Conservation (phyloP, 2,329 filamentous ascomycete genomes). For the Calonectria fujianensis region DNA sequence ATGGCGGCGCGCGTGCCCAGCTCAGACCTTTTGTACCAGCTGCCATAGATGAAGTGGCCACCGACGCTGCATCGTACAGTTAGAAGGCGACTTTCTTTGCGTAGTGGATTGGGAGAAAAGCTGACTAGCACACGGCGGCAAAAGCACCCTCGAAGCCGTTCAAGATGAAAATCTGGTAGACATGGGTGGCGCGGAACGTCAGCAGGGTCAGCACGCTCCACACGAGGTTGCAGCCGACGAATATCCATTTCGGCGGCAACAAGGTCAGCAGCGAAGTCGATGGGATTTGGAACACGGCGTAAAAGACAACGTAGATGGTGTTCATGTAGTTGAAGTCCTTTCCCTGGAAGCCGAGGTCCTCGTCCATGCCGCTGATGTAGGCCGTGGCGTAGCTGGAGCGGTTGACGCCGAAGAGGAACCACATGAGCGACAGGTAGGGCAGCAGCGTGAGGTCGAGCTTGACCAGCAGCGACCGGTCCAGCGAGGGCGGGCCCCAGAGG, state of each 20-base stretch:
- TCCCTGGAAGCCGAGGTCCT: constrained; percentile 60
- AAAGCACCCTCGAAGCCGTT: constrained; percentile 12
- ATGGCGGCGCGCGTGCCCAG: constrained; percentile 63
- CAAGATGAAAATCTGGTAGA: constrained; percentile 60
- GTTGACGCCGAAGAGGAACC: constrained; percentile 68
- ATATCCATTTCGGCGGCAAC: constrained; percentile 62
- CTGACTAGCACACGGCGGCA: constrained; percentile 13
- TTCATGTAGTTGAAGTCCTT: constrained; percentile 64
- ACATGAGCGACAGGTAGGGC: constrained; percentile 67
- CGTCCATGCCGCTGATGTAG: constrained; percentile 65
- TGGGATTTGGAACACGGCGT: constrained; percentile 67
- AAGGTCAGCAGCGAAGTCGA: constrained; percentile 60
- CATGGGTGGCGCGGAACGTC: constrained; percentile 63
- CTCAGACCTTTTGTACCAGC: constrained; percentile 66
- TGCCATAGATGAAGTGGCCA: constrained; percentile 66
- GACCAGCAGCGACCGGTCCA: constrained; percentile 56
- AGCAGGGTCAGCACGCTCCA: constrained; percentile 67
- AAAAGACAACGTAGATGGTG: constrained; percentile 61
- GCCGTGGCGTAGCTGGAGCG: constrained; percentile 65
- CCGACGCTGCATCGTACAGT: constrained; percentile 57
- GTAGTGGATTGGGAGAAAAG: not conserved
- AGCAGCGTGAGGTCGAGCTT: constrained; percentile 65
- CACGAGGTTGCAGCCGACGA: constrained; percentile 63
- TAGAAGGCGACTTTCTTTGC: constrained; percentile 33
- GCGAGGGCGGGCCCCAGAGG: constrained; percentile 18